Conservation (phyloP, 441 rosid species). For the Theobroma grandiflorum region DNA sequence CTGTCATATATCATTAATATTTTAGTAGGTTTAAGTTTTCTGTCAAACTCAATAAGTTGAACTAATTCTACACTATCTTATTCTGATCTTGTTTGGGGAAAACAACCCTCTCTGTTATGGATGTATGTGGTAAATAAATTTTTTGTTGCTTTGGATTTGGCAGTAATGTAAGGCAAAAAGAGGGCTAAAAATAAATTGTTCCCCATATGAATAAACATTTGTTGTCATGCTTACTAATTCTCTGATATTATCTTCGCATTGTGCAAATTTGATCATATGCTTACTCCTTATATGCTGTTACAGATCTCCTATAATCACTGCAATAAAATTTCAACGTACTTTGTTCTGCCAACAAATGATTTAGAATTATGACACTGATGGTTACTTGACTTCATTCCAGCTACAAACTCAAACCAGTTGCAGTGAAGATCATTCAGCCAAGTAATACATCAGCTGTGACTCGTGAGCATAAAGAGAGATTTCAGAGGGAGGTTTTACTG, state of each 20-base stretch:
- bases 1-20: background rate
- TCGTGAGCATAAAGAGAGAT: constrained; percentile 46
- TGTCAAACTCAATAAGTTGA: background rate
- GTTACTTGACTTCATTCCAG: constrained; percentile 39
- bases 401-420: constrained; percentile 46
- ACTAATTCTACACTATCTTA: background rate
- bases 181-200: background rate
- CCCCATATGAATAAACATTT: background rate
- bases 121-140: background rate
- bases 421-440: constrained; percentile 67
- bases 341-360: background rate
- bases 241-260: background rate
- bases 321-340: background rate
- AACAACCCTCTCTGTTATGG: background rate
- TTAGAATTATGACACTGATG: constrained; percentile 4
- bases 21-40: background rate
- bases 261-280: constrained; percentile 7
- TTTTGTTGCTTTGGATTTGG: background rate
- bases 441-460: constrained; percentile 41
- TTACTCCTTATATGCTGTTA: background rate
- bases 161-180: constrained; percentile 4
- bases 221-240: background rate
- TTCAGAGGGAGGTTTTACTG: constrained; percentile 64
- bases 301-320: background rate
- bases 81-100: background rate